These are phyloP conservation scores for Panicum hallii DNA, from an alignment of 202 grass and related monocot species.

Conservation along the genomic window DNA sequence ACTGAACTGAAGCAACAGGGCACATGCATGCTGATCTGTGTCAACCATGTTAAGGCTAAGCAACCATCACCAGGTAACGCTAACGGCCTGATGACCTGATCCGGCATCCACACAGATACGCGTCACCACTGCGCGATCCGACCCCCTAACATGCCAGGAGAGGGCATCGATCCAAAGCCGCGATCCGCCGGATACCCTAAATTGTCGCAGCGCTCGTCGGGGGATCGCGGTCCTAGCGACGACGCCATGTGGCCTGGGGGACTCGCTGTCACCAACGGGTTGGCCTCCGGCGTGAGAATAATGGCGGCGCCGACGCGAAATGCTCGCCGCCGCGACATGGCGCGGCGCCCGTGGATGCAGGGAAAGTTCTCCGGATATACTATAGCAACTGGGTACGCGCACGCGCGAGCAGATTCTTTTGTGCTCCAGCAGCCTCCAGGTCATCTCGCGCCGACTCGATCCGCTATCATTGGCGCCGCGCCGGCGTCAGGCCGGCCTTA, in stretches of 20 bases:
- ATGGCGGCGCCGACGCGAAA: not conserved
- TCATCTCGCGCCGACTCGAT: conserved; percentile 9
- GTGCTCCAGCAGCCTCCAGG: not conserved
- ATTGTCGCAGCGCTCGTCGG: conserved; percentile 31
- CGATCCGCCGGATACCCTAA: conserved; percentile 36
- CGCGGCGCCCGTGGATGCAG: not conserved
- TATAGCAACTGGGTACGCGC: not conserved
- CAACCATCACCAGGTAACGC: not conserved
- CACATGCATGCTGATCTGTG: conserved; percentile 1
- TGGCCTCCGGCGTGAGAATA: not conserved
- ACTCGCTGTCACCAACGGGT: not conserved
- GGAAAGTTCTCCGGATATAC: not conserved
- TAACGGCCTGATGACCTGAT: conserved; percentile 8
- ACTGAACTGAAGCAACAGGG: not conserved
- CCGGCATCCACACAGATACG: not conserved
- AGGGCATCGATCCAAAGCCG: conserved; percentile 15
- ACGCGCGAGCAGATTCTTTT: not conserved
- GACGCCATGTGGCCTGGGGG: conserved; percentile 24
- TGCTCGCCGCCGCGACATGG: conserved; percentile 3
- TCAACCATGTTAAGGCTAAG: not conserved
- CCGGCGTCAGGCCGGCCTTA: not conserved
- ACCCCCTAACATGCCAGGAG: not conserved
- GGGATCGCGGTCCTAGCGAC: conserved; percentile 4
- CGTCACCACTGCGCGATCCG: not conserved
- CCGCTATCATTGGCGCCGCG: not conserved